phyloP scores from a whole-genome alignment of 1,139 yeast species.

The Kodamaea anthophila region DNA sequence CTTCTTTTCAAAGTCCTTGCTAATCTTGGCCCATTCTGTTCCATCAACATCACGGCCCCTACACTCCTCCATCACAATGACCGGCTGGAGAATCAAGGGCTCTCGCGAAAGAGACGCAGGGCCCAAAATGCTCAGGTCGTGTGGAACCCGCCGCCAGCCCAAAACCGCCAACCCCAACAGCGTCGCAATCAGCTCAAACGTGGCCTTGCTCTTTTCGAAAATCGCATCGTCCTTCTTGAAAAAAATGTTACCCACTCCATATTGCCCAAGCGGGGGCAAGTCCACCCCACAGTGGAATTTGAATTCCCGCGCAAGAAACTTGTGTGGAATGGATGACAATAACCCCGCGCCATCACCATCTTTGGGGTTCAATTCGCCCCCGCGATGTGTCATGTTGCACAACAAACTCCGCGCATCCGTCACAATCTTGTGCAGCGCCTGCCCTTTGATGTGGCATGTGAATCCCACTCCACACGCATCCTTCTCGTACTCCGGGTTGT shows the following conservation, averaged over 20 bases:
- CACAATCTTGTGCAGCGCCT: constrained; percentile 83
- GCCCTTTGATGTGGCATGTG: constrained; percentile 89
- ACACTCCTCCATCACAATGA: constrained; percentile 63
- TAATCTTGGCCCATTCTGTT: constrained; percentile 45
- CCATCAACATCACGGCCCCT: constrained; percentile 29
- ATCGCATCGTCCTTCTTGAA: constrained; percentile 74
- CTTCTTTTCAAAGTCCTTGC: constrained; percentile 71
- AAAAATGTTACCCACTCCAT: constrained; percentile 91
- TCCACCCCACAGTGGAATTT: constrained; percentile 53
- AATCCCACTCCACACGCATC: constrained; percentile 99
- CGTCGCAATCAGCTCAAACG: constrained; percentile 76
- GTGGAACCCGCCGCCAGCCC: constrained; percentile 97
- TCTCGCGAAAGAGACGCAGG: constrained; percentile 94
- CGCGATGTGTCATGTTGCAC: constrained; percentile 98
- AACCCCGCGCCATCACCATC: constrained; percentile 99
- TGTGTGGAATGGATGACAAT: constrained; percentile 87
- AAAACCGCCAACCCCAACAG: constrained; percentile 74
- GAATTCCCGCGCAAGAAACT: constrained; percentile 79
- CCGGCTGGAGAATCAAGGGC: constrained; percentile 85
- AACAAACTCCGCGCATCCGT: constrained; percentile 83
- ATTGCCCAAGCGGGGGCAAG: constrained; percentile 75
- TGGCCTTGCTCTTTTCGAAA: constrained; percentile 60
- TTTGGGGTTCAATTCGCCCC: constrained; percentile 94
- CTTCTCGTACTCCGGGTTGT: constrained; percentile 89
- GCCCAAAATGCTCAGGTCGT: constrained; percentile 86